A percentile compares a stretch with the other conserved stretches of the same genome.
Conservation (phyloP, 768 basidiomycete species). For the Lyophyllum shimeji region DNA sequence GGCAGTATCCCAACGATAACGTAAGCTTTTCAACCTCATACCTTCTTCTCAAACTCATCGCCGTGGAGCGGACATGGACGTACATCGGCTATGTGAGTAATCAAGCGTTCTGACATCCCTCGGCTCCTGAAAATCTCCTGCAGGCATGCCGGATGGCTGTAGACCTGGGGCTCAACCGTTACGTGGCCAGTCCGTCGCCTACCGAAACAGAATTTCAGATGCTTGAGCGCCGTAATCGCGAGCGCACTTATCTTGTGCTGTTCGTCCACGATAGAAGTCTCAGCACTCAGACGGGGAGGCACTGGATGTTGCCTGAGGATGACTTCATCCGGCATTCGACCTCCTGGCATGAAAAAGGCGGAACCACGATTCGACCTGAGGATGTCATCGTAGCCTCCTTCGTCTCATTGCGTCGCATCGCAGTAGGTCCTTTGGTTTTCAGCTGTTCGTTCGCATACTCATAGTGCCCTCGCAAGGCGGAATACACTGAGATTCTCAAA, state of each 20-base stretch:
- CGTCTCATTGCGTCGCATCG: conserved; percentile 74
- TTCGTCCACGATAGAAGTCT: conserved; percentile 87
- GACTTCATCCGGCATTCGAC: conserved; percentile 69
- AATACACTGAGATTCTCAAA: conserved; percentile 67
- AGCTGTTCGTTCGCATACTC: conserved; percentile 1
- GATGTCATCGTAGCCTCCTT: conserved; percentile 81
- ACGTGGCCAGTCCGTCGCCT: conserved; percentile 49
- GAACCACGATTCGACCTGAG: conserved; percentile 60
- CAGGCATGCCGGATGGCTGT: conserved; percentile 89
- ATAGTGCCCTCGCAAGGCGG: conserved; percentile 45
- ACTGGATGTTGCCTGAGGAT: conserved; percentile 89
- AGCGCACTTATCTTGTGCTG: conserved; percentile 83
- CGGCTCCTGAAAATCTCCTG: neutral
- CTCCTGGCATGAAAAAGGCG: conserved; percentile 70
- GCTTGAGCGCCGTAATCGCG: conserved; percentile 79
- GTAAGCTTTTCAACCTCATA: conserved; percentile 36
- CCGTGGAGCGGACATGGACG: conserved; percentile 72
- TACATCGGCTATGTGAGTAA: conserved; percentile 79
- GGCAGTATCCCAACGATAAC: conserved; percentile 86
- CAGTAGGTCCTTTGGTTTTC: conserved; percentile 46
- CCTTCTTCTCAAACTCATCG: conserved; percentile 14
- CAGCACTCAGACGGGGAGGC: conserved; percentile 82
- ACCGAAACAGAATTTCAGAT: conserved; percentile 66
- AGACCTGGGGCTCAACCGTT: conserved; percentile 78
- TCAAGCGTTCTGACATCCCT: neutral